Conservation (phyloP, 2,329 filamentous ascomycete species). For the Aspergillus viridinutans region DNA sequence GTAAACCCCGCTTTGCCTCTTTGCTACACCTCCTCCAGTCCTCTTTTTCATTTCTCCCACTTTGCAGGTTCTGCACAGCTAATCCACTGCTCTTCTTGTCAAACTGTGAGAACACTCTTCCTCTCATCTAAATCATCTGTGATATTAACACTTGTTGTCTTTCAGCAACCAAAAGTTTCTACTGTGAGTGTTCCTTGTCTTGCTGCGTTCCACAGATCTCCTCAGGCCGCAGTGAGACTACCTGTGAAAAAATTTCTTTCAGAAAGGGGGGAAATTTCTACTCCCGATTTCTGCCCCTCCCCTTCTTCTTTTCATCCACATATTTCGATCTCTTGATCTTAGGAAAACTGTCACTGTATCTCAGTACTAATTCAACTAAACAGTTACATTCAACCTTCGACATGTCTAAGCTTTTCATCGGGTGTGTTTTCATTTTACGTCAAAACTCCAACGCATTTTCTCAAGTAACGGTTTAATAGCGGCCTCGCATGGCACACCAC, state of each 20-base stretch:
- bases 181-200: not conserved
- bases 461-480: conserved; percentile 45
- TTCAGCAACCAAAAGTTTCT: not conserved
- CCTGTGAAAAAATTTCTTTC: not conserved
- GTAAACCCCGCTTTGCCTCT: not conserved
- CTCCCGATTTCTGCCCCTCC: not conserved
- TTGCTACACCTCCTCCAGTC: not conserved
- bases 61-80: not conserved
- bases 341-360: not conserved
- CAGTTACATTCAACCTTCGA: conserved; percentile 20
- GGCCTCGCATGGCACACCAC: conserved; percentile 99
- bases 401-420: conserved; percentile 95
- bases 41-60: not conserved
- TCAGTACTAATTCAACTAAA: not conserved
- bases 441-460: conserved; percentile 13
- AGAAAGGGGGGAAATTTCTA: not conserved
- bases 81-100: not conserved
- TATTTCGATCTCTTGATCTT: not conserved
- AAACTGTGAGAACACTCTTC: not conserved
- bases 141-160: not conserved
- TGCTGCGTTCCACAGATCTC: not conserved
- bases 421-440: conserved; percentile 55
- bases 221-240: not conserved
- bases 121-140: not conserved
- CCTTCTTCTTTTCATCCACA: not conserved